Base-by-base conservation (phyloP, 2,329 filamentous ascomycete genomes). In the Alternaria metachromatica region DNA sequence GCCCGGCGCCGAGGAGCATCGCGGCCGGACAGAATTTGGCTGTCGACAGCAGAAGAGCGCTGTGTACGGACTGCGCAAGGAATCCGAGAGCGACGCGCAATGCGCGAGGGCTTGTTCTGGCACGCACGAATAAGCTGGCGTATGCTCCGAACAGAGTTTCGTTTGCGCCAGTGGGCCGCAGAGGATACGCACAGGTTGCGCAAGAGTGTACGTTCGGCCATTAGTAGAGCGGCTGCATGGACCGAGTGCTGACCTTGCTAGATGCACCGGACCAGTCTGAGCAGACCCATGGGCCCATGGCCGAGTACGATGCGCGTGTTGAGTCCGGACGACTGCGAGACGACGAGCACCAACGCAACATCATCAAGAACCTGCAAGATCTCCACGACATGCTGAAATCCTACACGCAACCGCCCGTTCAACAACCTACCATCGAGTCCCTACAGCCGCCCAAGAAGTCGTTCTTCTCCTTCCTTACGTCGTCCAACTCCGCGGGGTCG, bases 341-440 rank as follows among this genome's bases (percentile, higher is more conserved):
- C 78, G 96, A 99, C 78, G 89, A 93, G 68, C 92, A 97, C 81
- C 96, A 99, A 80, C 86, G 96, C 86, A 90, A 90, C 45, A 95
- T 99, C 71, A 94, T 99, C 72, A 88, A 96, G 77, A 92, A 88
- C 74, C 86, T 99, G 6, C 93, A 99, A 81, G 90, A 94, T 76
- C 88, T 99, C 12, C 92, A 97, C 81, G 89, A 96, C 64, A 92
- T 93, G 75, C 86, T 99, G 46, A 84, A 86, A 65, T 80, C 86
- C 58, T 99, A 98, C 82, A 79, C 85, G 3, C 89, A 94, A 15
- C 92, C 90, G 0, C 84, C 88, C 10, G 92, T 97, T 33, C 82
- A 91, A 33, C 92, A 92, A 67, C 95, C 95, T 7, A 91, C 87
- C 20, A 83, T 95, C 70, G 92, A 95, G 63, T 90, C 90, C 6